Conservation (phyloP, 257 asterid species). For the Misopates orontium region DNA sequence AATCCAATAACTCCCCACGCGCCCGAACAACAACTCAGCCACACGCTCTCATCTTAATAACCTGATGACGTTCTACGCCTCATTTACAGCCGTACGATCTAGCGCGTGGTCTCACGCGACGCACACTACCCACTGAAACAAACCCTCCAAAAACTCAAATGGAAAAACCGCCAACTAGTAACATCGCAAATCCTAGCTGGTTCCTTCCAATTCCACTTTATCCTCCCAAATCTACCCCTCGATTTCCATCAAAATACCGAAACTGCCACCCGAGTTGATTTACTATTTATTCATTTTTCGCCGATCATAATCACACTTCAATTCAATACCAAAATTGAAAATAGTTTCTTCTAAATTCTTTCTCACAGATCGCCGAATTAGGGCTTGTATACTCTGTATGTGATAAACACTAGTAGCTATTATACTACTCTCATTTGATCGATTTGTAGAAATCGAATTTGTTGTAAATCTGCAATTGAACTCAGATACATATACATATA, state of each 20-base stretch:
- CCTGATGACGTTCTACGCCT: background rate
- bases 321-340: too few species aligned
- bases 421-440: slow-evolving; percentile 4
- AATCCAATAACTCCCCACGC: background rate
- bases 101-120: slow-evolving; percentile 23
- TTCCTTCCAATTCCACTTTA: background rate
- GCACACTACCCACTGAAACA: background rate
- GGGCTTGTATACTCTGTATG: slow-evolving; percentile 28
- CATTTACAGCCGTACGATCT: background rate
- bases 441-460: too few species aligned
- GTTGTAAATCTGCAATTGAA: slow-evolving; percentile 12
- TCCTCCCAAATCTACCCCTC: slow-evolving; percentile 16
- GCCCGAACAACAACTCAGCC: background rate
- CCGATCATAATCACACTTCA: background rate
- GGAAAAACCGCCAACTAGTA: slow-evolving; percentile 30
- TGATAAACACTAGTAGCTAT: background rate
- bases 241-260: background rate
- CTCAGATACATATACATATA: background rate
- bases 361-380: slow-evolving; percentile 29
- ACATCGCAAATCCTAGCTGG: slow-evolving; percentile 28
- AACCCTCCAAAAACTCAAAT: background rate
- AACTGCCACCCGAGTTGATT: slow-evolving; percentile 19
- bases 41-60: slow-evolving; percentile 6
- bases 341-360: background rate
- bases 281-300: background rate